Evolutionary conservation across 1,139 yeast genomes (phyloP).

Genomic region (Sugiyamaella castrensis): DNA sequence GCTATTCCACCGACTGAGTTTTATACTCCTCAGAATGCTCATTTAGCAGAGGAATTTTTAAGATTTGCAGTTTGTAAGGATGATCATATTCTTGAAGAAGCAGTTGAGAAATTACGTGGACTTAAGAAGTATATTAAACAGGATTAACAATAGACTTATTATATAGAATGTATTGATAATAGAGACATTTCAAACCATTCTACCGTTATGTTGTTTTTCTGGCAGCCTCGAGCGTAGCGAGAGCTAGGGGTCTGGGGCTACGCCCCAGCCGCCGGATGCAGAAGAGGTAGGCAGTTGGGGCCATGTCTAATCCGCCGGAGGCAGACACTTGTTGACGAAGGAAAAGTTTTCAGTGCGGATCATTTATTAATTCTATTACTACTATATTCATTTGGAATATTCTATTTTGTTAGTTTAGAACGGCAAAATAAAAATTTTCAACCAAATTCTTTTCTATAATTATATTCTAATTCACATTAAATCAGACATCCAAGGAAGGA

Average conservation of each 20-base stretch:
- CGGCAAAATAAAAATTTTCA: not conserved
- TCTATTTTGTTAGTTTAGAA: not conserved
- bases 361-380: too few species aligned
- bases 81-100: conserved; percentile 72
- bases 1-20: conserved; percentile 97
- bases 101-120: conserved; percentile 68
- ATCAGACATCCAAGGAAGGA: conserved; percentile 75
- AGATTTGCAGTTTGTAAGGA: conserved; percentile 97
- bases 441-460: not conserved
- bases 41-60: conserved; percentile 75
- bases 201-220: too few species aligned
- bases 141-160: not conserved
- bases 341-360: too few species aligned
- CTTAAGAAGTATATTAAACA: conserved; percentile 56
- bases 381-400: not conserved
- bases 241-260: too few species aligned
- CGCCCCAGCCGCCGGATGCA: too few species aligned
- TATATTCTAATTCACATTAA: conserved; percentile 4
- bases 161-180: not conserved
- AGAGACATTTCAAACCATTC: too few species aligned
- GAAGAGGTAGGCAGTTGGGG: too few species aligned
- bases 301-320: too few species aligned
- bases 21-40: conserved; percentile 64
- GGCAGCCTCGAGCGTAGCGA: too few species aligned
- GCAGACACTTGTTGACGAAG: too few species aligned